A percentile compares a stretch with the other conserved stretches of the same genome.
Conservation (phyloP, 2,329 filamentous ascomycete genomes). For the Aspergillus sp. region DNA sequence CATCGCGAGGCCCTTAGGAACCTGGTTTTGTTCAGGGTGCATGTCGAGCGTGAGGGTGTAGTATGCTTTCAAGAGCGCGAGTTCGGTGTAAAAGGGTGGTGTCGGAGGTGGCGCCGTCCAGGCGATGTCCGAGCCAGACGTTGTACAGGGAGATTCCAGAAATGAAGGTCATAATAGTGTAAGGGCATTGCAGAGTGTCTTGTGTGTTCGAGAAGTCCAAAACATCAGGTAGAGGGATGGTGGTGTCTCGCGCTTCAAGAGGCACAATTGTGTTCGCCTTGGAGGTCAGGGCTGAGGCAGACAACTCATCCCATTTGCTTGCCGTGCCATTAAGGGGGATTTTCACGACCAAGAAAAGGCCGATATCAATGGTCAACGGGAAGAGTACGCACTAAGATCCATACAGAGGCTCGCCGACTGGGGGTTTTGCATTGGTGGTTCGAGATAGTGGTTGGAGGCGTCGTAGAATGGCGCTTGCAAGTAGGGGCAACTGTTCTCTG, state of each 20-base stretch:
- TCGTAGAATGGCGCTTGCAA: slow-evolving; percentile 3
- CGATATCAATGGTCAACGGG: background rate
- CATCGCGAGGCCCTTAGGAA: slow-evolving; percentile 1
- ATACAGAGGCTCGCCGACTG: slow-evolving; percentile 4
- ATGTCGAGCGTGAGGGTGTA: slow-evolving; percentile 6
- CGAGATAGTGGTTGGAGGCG: slow-evolving; percentile 3
- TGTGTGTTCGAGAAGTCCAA: slow-evolving; percentile 19
- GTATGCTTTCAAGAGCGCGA: slow-evolving; percentile 9
- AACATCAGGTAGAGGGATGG: slow-evolving; percentile 24
- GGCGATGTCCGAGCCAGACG: slow-evolving; percentile 20
- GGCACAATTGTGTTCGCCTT: slow-evolving; percentile 26
- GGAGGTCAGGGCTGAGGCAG: slow-evolving; percentile 7
- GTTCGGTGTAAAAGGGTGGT: slow-evolving; percentile 4
- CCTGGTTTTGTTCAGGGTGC: background rate
- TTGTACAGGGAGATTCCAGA: slow-evolving; percentile 15
- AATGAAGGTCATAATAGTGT: slow-evolving; percentile 22
- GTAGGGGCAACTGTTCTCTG: slow-evolving; percentile 3
- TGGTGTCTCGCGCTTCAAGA: slow-evolving; percentile 24
- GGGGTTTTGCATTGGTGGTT: slow-evolving; percentile 3
- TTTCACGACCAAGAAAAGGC: slow-evolving; percentile 4
- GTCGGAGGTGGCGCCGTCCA: background rate
- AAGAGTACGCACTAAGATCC: slow-evolving; percentile 6
- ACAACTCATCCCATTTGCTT: slow-evolving; percentile 3
- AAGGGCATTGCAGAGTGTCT: slow-evolving; percentile 19
- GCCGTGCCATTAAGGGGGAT: slow-evolving; percentile 1